Evolutionary conservation across 169 alveolate species (phyloP).

Genomic region (Besnoitia besnoiti): DNA sequence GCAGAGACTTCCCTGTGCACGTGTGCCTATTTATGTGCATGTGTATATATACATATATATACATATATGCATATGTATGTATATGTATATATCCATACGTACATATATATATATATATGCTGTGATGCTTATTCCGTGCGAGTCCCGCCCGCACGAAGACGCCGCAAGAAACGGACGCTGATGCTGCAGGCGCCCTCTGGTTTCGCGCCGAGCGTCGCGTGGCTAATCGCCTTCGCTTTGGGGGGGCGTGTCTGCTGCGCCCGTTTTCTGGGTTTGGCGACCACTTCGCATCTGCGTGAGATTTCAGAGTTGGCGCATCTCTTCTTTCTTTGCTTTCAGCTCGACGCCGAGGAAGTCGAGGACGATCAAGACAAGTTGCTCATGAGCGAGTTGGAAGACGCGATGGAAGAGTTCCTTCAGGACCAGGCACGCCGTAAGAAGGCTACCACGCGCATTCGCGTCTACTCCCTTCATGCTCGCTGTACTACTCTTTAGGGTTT

Average conservation of each 20-base stretch:
- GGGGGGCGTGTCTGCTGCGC: too few relatives aligned
- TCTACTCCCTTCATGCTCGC: not conserved
- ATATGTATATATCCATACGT: not conserved
- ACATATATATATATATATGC: too few relatives aligned
- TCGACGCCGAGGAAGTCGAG: not conserved
- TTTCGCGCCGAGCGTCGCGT: too few relatives aligned
- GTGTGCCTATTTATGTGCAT: too few relatives aligned
- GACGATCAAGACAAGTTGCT: not conserved
- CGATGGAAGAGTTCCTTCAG: not conserved
- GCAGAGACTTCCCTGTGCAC: too few relatives aligned
- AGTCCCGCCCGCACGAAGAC: too few relatives aligned
- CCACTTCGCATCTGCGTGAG: not conserved
- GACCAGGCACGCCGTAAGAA: constrained; percentile 33
- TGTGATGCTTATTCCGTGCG: too few relatives aligned
- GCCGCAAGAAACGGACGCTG: too few relatives aligned
- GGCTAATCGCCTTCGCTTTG: too few relatives aligned
- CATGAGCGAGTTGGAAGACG: constrained; percentile 26
- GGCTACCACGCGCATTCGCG: not conserved
- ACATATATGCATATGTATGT: not conserved
- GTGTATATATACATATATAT: not conserved
- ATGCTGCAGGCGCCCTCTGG: too few relatives aligned
- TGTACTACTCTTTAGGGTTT: not conserved
- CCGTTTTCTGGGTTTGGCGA: too few relatives aligned
- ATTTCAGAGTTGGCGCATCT: not conserved
- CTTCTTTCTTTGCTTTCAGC: not conserved